A percentile compares a stretch with the other conserved stretches of the same genome.
Conservation (phyloP, 169 alveolate genomes). For the Plasmodium vivax region DNA sequence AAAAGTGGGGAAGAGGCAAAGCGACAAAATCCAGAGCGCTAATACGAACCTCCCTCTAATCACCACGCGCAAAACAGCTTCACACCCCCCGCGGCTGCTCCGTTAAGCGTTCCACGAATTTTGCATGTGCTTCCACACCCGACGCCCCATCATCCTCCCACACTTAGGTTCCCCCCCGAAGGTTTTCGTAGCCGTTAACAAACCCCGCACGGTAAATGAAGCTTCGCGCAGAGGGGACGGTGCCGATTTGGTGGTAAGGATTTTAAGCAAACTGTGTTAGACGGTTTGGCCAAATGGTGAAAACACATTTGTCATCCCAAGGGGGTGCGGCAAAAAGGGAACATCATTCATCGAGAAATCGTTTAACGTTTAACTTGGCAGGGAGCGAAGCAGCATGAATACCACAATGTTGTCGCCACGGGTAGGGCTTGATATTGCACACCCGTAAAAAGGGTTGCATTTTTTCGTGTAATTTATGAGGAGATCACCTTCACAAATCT, state of each 20-base stretch:
- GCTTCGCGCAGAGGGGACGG: neutral
- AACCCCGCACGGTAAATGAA: neutral
- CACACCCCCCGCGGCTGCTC: neutral
- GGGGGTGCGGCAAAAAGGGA: neutral
- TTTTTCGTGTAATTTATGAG: neutral
- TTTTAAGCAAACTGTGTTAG: neutral
- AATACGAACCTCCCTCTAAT: neutral
- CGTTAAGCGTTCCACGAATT: neutral
- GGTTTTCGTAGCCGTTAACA: slow-evolving; percentile 33
- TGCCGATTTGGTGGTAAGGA: neutral
- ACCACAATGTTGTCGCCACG: neutral
- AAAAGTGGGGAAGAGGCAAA: neutral
- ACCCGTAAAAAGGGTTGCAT: neutral
- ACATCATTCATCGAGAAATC: neutral
- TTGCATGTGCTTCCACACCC: neutral
- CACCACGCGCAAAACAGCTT: neutral
- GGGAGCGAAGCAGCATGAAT: neutral
- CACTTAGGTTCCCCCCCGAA: neutral
- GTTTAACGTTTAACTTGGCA: neutral
- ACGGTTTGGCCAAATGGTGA: neutral
- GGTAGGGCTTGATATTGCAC: neutral
- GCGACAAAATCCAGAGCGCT: neutral
- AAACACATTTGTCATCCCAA: neutral
- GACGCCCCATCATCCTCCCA: neutral
- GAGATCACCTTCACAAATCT: neutral